Conservation (phyloP, 257 asterid species). For the Primulina tabacum region DNA sequence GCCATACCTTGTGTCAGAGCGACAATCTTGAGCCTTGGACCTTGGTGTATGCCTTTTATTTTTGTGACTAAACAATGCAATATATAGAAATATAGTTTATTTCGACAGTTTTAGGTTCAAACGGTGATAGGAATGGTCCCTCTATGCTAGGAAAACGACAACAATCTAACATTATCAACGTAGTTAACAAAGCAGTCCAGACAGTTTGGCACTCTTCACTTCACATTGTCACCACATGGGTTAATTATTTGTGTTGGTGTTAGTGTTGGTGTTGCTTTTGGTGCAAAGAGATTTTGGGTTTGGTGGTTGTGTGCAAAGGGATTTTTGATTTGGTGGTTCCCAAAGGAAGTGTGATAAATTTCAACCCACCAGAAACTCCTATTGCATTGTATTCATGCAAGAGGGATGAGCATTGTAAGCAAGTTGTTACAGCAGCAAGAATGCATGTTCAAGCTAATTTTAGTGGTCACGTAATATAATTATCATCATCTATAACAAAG, state of each 20-base stretch:
- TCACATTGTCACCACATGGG: neutral
- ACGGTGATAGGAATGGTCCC: neutral
- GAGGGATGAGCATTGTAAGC: constrained; percentile 26
- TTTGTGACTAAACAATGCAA: too few relatives aligned
- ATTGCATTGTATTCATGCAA: constrained; percentile 29
- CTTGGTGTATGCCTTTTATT: too few relatives aligned
- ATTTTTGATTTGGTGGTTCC: neutral
- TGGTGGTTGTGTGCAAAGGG: neutral
- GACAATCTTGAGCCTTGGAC: too few relatives aligned
- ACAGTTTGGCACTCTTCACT: neutral
- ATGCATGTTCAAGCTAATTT: constrained; percentile 42
- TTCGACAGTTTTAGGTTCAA: neutral
- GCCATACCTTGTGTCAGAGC: too few relatives aligned
- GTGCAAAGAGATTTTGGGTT: neutral
- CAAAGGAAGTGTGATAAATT: neutral
- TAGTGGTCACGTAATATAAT: constrained; percentile 9
- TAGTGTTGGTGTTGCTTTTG: neutral
- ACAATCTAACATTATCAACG: neutral
- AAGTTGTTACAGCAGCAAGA: constrained; percentile 46
- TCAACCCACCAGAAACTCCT: neutral
- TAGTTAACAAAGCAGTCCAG: neutral
- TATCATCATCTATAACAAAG: constrained; percentile 7
- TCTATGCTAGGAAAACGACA: neutral
- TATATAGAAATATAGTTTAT: too few relatives aligned
- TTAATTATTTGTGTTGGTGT: neutral